A percentile compares a stretch with the other conserved stretches of the same genome.
phyloP scores from a whole-genome alignment of 257 asterid genomes.

The Fraxinus cuspidata region DNA sequence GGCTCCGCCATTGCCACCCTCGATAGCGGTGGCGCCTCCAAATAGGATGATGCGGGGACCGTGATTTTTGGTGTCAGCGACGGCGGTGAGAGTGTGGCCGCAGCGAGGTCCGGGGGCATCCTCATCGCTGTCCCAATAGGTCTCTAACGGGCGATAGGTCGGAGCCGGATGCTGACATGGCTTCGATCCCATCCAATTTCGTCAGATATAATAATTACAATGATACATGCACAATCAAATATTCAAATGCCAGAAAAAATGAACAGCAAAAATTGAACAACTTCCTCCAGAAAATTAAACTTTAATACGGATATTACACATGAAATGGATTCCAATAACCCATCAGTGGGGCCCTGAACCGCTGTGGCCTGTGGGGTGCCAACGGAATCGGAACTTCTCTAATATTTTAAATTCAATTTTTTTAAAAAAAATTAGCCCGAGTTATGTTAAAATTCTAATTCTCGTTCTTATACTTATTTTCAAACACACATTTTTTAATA shows the following conservation, averaged over 20 bases:
- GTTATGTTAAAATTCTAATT: too few relatives aligned
- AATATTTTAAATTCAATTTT: too few relatives aligned
- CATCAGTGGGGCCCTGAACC: background rate
- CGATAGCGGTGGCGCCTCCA: slow-evolving; percentile 98
- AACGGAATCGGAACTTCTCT: background rate
- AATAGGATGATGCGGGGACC: slow-evolving; percentile 94
- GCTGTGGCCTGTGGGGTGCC: background rate
- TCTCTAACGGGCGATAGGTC: slow-evolving; percentile 58
- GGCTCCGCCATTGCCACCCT: slow-evolving; percentile 80
- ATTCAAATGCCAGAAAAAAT: background rate
- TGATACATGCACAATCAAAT: background rate
- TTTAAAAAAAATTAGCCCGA: too few relatives aligned
- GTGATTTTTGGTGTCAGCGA: slow-evolving; percentile 79
- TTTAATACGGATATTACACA: background rate
- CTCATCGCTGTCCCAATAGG: slow-evolving; percentile 85
- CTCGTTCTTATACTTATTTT: too few relatives aligned
- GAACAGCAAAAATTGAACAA: background rate
- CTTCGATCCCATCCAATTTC: slow-evolving; percentile 58
- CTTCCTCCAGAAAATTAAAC: background rate
- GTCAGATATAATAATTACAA: background rate
- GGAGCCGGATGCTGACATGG: slow-evolving; percentile 70
- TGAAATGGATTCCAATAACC: background rate
- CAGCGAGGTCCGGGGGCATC: slow-evolving; percentile 99
- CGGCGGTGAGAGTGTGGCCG: slow-evolving; percentile 91
- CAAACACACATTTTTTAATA: too few relatives aligned